Conservation (phyloP, 352 stramenopile species). For the Globisporangium uncinulatum region DNA sequence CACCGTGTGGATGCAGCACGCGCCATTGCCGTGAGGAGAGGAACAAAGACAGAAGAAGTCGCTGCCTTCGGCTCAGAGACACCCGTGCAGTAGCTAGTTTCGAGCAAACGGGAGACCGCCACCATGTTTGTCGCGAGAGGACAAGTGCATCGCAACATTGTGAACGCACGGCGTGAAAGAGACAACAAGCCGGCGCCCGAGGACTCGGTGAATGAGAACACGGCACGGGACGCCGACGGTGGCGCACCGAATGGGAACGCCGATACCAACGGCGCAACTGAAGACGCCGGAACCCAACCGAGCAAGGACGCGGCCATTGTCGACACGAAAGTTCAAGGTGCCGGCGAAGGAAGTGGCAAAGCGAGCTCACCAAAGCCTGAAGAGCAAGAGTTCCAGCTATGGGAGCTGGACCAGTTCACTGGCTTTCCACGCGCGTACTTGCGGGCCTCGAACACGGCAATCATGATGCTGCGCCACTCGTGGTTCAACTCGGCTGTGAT, state of each 20-base stretch:
- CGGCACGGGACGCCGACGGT: background rate
- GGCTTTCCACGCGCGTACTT: constrained; percentile 30
- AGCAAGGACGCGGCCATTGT: background rate
- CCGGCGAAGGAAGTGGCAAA: background rate
- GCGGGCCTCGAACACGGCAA: constrained; percentile 29
- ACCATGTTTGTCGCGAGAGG: constrained; percentile 23
- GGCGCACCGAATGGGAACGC: background rate
- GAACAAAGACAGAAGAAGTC: background rate
- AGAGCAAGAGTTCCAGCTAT: constrained; percentile 25
- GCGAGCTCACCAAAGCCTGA: constrained; percentile 1
- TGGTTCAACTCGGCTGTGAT: constrained; percentile 70
- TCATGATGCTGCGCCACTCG: constrained; percentile 36
- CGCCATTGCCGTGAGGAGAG: background rate
- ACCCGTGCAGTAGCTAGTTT: background rate
- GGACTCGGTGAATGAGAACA: constrained; percentile 13
- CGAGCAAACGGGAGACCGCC: background rate
- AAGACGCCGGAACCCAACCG: background rate
- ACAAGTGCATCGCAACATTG: constrained; percentile 17
- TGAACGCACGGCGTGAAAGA: constrained; percentile 12
- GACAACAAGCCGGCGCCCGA: constrained; percentile 11
- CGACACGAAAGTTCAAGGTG: background rate
- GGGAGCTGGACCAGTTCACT: constrained; percentile 28
- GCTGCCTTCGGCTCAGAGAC: background rate
- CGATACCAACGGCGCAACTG: background rate
- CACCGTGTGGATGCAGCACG: background rate